phyloP scores from a whole-genome alignment of 352 stramenopile species.

The Phytophthora sp. region DNA sequence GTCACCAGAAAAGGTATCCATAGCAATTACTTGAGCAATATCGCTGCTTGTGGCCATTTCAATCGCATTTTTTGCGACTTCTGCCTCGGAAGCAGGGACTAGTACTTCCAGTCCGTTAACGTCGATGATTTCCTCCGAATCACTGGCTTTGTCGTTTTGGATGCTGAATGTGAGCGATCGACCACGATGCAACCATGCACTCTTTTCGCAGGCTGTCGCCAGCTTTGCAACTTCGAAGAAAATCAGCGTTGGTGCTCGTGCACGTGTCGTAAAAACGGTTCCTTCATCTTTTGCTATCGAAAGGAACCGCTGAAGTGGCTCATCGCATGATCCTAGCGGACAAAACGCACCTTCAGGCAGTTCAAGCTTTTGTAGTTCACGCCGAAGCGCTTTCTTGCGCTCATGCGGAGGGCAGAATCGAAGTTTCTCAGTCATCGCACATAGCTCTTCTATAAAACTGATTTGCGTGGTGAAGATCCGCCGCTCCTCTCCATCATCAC shows the following conservation, averaged over 20 bases:
- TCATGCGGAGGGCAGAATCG: conserved; percentile 58
- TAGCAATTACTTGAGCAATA: conserved; percentile 68
- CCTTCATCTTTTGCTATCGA: conserved; percentile 72
- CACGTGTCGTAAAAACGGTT: conserved; percentile 89
- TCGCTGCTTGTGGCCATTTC: conserved; percentile 78
- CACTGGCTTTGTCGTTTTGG: conserved; percentile 30
- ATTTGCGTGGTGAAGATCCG: conserved; percentile 72
- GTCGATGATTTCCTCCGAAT: conserved; percentile 27
- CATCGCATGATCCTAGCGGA: conserved; percentile 70
- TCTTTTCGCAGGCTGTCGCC: conserved; percentile 42
- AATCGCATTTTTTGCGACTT: conserved; percentile 63
- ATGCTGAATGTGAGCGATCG: conserved; percentile 44
- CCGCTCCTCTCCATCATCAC: conserved; percentile 36
- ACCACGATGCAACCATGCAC: conserved; percentile 60
- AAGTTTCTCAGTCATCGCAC: conserved; percentile 77
- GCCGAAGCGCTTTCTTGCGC: conserved; percentile 64
- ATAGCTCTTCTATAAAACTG: conserved; percentile 75
- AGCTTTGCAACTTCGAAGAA: conserved; percentile 85
- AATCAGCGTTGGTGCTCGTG: conserved; percentile 78
- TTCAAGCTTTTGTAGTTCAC: conserved; percentile 62
- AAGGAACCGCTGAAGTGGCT: conserved; percentile 67
- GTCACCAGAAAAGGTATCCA: conserved; percentile 53
- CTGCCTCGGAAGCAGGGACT: conserved; percentile 9
- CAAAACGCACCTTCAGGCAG: conserved; percentile 70
- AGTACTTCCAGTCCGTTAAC: conserved; percentile 19